These are phyloP conservation scores for Kwoniella sp. DNA, from an alignment of 768 basidiomycete species.

Conservation along the genomic window DNA sequence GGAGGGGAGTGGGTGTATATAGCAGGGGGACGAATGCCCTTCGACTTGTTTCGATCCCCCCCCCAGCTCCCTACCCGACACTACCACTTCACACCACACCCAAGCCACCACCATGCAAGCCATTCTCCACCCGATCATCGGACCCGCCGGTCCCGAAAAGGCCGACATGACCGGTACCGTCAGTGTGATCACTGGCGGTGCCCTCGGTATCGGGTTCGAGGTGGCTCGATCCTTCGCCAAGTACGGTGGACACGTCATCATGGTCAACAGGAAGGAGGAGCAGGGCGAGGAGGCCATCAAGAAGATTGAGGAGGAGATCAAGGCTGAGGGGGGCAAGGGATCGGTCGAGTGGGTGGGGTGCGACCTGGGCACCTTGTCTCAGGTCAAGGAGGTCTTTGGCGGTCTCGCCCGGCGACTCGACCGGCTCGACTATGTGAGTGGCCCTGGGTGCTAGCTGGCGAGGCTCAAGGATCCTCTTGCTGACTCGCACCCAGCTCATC, in stretches of 20 bases:
- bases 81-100: background rate
- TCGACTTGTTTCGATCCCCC: too few species aligned
- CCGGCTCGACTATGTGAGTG: conserved; percentile 40
- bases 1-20: too few species aligned
- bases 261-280: conserved; percentile 47
- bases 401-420: conserved; percentile 28
- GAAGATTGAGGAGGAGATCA: conserved; percentile 31
- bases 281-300: conserved; percentile 45
- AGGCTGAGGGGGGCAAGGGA: conserved; percentile 27
- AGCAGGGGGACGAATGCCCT: too few species aligned
- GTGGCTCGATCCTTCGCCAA: conserved; percentile 36
- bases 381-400: conserved; percentile 42
- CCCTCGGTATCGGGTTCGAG: conserved; percentile 27
- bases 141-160: conserved; percentile 36
- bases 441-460: background rate
- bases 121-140: conserved; percentile 41
- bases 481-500: conserved; percentile 25
- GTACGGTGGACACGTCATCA: conserved; percentile 35
- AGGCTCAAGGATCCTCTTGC: background rate
- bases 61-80: too few species aligned
- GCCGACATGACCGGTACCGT: conserved; percentile 35
- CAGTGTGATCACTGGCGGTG: conserved; percentile 36
- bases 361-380: conserved; percentile 38
- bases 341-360: conserved; percentile 38
- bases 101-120: conserved; percentile 31